These are phyloP conservation scores for Cryptococcus sp. DNA, from an alignment of 1,284 basidiomycete genomes.

Conservation along the genomic window DNA sequence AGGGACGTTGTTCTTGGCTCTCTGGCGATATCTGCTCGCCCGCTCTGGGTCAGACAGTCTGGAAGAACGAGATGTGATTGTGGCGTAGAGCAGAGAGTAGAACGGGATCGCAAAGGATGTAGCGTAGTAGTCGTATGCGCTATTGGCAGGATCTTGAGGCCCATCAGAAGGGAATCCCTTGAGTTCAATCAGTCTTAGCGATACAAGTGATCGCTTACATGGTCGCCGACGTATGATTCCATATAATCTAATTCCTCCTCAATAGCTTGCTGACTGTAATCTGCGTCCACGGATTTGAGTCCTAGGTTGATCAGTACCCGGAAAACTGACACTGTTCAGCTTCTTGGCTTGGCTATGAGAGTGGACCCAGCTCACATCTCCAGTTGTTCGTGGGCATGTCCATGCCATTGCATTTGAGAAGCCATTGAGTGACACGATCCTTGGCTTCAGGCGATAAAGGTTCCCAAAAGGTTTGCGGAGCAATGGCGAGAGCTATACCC, in stretches of 20 bases:
- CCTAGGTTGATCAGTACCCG: conserved; percentile 33
- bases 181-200: not conserved
- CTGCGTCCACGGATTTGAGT: conserved; percentile 29
- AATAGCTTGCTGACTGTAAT: conserved; percentile 29
- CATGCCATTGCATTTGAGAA: conserved; percentile 22
- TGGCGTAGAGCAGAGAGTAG: conserved; percentile 35
- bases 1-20: conserved; percentile 21
- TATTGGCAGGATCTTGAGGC: conserved; percentile 6
- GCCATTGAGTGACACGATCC: conserved; percentile 22
- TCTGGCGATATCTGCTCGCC: conserved; percentile 16
- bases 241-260: conserved; percentile 30
- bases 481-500: conserved; percentile 28
- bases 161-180: conserved; percentile 31
- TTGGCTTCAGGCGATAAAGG: conserved; percentile 25
- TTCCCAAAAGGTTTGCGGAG: conserved; percentile 32
- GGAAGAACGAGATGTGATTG: conserved; percentile 39
- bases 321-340: conserved; percentile 27
- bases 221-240: conserved; percentile 26
- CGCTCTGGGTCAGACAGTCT: conserved; percentile 34
- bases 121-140: conserved; percentile 34
- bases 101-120: conserved; percentile 39
- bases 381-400: conserved; percentile 34
- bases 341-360: not conserved
- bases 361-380: conserved; percentile 29
- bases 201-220: conserved; percentile 13